Base-by-base conservation (phyloP, 257 asterid species). In the Solanum virginianum region DNA sequence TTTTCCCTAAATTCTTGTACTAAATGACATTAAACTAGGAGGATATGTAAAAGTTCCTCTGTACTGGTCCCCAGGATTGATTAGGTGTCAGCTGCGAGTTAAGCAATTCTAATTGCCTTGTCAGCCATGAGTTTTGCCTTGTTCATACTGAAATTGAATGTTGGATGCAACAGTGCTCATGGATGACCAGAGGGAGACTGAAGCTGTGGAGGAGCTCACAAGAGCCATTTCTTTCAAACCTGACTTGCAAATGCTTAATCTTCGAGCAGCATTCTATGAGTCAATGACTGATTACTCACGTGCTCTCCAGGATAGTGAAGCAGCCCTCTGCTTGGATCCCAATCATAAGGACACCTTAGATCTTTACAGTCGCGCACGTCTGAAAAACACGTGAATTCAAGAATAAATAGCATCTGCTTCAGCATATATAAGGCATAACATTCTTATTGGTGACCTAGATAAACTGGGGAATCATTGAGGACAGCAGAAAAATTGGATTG, bases 301-400 rank as follows among this genome's bases (percentile, higher is more conserved):
- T 66, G 92, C 94, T 26, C 90, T 92, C 71, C 82, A 84, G 82
- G 94, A 92, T 80, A 88, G 94, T 84, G 92, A 89, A 87, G 92
- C 93, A 16, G 93, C 94, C 41, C 94, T 90, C 47, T 92, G 93
- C 85, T 90, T 92, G 89, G 94, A 92, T 87, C 92, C 93, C 55
- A 86, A 80, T 81, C 94, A 90, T 84, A 92, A 87, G 85, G 93
- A 92, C 65, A 92, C 94, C 80, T 91, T 90, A 51, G 93, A 92
- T 47, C 84, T 92, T 62, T 90, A 92, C 81, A 82, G 69, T 36
- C 90, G 91, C 32, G 82, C 94, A n/a, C 89, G 80, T 86, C 65
- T 16, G 26, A 54, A 77, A 79, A 77, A 77, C 69, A 62, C 70
- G 45, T 74, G 54, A 53, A 20, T 75, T 51, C n/a, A 47, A 75